phyloP scores from a whole-genome alignment of 139 green algal species.

The Chlorella sp. region DNA sequence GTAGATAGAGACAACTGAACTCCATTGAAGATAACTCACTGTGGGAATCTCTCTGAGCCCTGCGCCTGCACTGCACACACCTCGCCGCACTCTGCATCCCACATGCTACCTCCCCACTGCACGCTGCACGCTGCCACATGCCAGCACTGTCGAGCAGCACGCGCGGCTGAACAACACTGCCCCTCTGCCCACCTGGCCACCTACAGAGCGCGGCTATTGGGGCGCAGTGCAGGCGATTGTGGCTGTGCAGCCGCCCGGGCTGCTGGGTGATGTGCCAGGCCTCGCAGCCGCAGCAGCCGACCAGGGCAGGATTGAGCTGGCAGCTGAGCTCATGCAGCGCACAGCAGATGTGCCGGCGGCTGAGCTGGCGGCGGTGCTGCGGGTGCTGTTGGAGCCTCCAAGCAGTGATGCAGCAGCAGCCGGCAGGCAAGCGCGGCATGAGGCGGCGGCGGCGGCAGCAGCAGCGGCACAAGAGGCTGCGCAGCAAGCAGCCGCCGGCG shows the following conservation, averaged over 20 bases:
- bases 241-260: slow-evolving; percentile 18
- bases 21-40: slow-evolving; percentile 33
- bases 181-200: not conserved
- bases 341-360: not conserved
- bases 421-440: not conserved
- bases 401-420: not conserved
- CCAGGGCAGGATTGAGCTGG: slow-evolving; percentile 11
- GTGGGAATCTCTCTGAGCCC: slow-evolving; percentile 53
- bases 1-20: slow-evolving; percentile 51
- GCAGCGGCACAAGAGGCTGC: not conserved
- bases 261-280: slow-evolving; percentile 31
- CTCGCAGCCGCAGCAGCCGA: slow-evolving; percentile 12
- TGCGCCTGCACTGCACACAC: not conserved
- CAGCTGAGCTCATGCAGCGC: slow-evolving; percentile 13
- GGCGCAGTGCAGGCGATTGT: slow-evolving; percentile 15
- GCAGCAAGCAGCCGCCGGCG: not conserved
- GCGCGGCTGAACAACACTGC: too few relatives aligned
- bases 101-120: too few relatives aligned
- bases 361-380: slow-evolving; percentile 33
- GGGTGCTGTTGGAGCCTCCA: not conserved
- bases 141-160: too few relatives aligned
- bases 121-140: too few relatives aligned
- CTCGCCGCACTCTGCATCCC: not conserved
- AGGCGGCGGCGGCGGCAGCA: not conserved
- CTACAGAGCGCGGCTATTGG: slow-evolving; percentile 38